A percentile compares a stretch with the other conserved stretches of the same genome.
These are phyloP conservation scores for Phylloporus sp. DNA, from an alignment of 768 basidiomycete genomes.

Conservation along the genomic window DNA sequence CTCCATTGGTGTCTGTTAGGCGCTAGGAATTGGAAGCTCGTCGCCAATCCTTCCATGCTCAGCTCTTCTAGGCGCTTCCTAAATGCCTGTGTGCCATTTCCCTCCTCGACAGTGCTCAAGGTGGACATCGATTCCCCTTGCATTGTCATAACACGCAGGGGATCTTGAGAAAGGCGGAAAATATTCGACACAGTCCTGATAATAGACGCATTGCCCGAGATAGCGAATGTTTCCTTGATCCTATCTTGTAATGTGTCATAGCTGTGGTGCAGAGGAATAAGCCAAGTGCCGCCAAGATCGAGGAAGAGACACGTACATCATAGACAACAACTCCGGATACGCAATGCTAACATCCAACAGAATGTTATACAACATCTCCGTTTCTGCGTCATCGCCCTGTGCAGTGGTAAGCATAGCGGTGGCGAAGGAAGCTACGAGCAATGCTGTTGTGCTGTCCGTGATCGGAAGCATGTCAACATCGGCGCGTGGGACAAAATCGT, in stretches of 20 bases:
- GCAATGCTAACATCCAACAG: constrained; percentile 64
- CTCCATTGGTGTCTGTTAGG: constrained; percentile 51
- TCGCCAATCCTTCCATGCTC: constrained; percentile 72
- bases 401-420: constrained; percentile 71
- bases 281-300: neutral
- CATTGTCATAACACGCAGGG: constrained; percentile 36
- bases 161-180: constrained; percentile 66
- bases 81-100: constrained; percentile 36
- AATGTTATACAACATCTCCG: constrained; percentile 72
- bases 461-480: constrained; percentile 59
- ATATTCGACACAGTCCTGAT: constrained; percentile 71
- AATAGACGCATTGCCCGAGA: constrained; percentile 66
- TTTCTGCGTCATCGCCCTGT: constrained; percentile 78
- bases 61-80: constrained; percentile 62
- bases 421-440: constrained; percentile 72
- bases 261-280: constrained; percentile 34
- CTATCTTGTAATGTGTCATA: constrained; percentile 75
- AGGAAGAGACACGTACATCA: constrained; percentile 54
- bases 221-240: constrained; percentile 68
- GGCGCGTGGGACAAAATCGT: constrained; percentile 48
- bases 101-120: constrained; percentile 60
- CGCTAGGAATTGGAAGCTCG: constrained; percentile 66
- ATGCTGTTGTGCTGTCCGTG: constrained; percentile 56
- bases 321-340: constrained; percentile 68
- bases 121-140: constrained; percentile 59